Evolutionary conservation across 139 green algal species (phyloP), one percentile per base, ranked within the genome.

Genomic region (Ettlia oleoabundans): DNA sequence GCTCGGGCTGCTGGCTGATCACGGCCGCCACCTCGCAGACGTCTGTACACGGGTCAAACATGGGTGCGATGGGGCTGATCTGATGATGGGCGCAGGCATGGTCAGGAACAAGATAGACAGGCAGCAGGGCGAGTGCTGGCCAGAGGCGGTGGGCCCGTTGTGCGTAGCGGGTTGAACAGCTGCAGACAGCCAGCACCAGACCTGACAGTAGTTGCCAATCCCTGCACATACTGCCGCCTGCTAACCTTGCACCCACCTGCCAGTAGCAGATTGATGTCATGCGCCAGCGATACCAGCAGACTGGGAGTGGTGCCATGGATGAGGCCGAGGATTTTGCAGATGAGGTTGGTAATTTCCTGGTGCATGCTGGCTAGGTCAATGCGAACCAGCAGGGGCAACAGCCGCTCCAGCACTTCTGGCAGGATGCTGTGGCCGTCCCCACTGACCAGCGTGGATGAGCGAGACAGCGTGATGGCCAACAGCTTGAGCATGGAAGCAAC

Each of bases 401-500:
- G 32, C 51, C 73, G 70, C 53, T 88, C 65, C 63, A 91, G 40
- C 40, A 89, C 53, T 9, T 67, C 65, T 33, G 86, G 52, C 47
- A 78, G 73, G 15, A 82, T 64, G 53, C 28, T 69, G 73, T 64
- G 35, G 41, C 77, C 75, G 30, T 67, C 42, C 15, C 53, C 64
- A 37, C 61, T 69, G 47, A 90, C 62, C 38, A 86, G 74, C 0
- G 37, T 71, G 18, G 83, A 81, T 5, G 81, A 78, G 7, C 68
- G 41, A 19, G 84, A 58, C 3, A 71, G 58, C 26, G 55, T 70
- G 58, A 81, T 71, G 58, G 55, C 26, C 19, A 90, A 64, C 74
- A 90, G 83, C 35, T 84, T 83, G 26, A 90, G 67, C 15, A 90
- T 75, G 13, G 79, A 63, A 4, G 35, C 64, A 28, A 88, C 78